phyloP scores from a whole-genome alignment of 495 filamentous ascomycete genomes.

The Trichoderma virens region DNA sequence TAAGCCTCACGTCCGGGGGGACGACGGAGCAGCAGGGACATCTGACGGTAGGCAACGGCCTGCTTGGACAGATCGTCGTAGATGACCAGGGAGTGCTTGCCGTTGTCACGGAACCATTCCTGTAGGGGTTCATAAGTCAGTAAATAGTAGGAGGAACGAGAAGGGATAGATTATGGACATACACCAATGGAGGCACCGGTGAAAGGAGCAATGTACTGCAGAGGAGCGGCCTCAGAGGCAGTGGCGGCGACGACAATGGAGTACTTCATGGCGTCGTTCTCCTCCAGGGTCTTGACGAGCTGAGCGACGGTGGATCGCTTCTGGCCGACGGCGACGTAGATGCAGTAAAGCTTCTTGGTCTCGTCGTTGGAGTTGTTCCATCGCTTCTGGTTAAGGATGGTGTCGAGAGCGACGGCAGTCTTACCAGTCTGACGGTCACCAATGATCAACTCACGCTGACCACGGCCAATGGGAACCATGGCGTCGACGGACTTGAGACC shows the following conservation, averaged over 20 bases:
- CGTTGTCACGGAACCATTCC: slow-evolving; percentile 86
- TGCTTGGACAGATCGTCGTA: slow-evolving; percentile 98
- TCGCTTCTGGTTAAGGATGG: slow-evolving; percentile 98
- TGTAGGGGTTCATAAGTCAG: slow-evolving; percentile 55
- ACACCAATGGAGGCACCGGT: slow-evolving; percentile 36
- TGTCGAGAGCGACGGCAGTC: slow-evolving; percentile 96
- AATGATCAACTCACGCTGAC: slow-evolving; percentile 99
- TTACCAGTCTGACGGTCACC: slow-evolving; percentile 99
- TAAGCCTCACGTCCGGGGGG: slow-evolving; percentile 99
- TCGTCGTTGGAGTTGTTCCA: slow-evolving; percentile 90
- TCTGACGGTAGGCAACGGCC: slow-evolving; percentile 98
- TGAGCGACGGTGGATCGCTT: slow-evolving; percentile 99
- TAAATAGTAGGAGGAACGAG: background rate
- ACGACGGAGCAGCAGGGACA: slow-evolving; percentile 98
- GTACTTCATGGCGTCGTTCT: slow-evolving; percentile 99
- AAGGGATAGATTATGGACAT: background rate
- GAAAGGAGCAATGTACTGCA: slow-evolving; percentile 93
- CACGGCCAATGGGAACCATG: slow-evolving; percentile 99
- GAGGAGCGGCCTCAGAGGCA: slow-evolving; percentile 89
- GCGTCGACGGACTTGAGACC: slow-evolving; percentile 98
- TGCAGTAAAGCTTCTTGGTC: slow-evolving; percentile 96
- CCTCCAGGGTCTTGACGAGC: slow-evolving; percentile 98
- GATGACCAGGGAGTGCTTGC: slow-evolving; percentile 87
- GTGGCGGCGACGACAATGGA: slow-evolving; percentile 90
- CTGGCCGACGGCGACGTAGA: slow-evolving; percentile 98